Conservation (phyloP, 192 early-diverging fungal genomes). For the Geranomyces michiganensis region DNA sequence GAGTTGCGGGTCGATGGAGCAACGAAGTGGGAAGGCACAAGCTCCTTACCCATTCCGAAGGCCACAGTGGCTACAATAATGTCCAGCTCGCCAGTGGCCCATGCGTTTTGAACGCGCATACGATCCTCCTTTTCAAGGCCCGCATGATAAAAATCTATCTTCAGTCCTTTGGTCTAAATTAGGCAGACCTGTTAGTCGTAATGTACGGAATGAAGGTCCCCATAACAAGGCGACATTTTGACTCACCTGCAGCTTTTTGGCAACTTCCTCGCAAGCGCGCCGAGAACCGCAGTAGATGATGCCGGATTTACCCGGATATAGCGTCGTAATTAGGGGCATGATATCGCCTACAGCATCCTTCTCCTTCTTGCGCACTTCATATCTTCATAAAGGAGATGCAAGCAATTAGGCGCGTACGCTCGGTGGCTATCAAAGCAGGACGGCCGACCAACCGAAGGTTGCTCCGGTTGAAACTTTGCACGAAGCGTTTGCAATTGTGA, state of each 20-base stretch:
- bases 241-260: slow-evolving; percentile 63
- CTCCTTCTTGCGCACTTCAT: slow-evolving; percentile 61
- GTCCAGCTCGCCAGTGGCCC: slow-evolving; percentile 73
- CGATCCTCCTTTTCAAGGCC: slow-evolving; percentile 81
- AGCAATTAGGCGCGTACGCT: no score
- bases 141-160: slow-evolving; percentile 85
- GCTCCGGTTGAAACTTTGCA: slow-evolving; percentile 84
- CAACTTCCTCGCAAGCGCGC: slow-evolving; percentile 78
- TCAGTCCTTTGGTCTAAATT: slow-evolving; percentile 53
- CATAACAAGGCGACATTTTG: not conserved
- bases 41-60: slow-evolving; percentile 86
- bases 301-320: slow-evolving; percentile 71
- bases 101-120: slow-evolving; percentile 73
- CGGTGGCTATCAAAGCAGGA: not conserved
- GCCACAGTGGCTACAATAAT: slow-evolving; percentile 96
- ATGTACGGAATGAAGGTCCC: no score
- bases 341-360: slow-evolving; percentile 75
- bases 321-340: slow-evolving; percentile 63
- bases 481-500: slow-evolving; percentile 67
- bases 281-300: slow-evolving; percentile 92
- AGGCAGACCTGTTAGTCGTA: not conserved
- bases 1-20: not conserved
- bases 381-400: slow-evolving; percentile 23
- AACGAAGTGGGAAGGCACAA: not conserved
- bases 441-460: slow-evolving; percentile 67